Conservation (phyloP, 805 yeast genomes). For the Maudiozyma barnettii region DNA sequence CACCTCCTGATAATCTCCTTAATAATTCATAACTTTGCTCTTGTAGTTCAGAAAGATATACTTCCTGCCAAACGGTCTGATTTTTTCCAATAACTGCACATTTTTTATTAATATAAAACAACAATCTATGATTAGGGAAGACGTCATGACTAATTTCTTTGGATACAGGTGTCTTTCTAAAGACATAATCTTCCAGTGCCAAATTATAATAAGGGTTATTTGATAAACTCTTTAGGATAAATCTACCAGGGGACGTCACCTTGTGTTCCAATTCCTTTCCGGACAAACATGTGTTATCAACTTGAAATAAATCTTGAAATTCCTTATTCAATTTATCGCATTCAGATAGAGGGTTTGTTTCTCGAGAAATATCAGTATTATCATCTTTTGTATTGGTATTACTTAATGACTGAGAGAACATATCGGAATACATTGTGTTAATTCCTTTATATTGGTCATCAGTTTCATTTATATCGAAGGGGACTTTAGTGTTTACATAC, state of each 20-base stretch:
- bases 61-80: slow-evolving; percentile 90
- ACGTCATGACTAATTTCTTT: slow-evolving; percentile 2
- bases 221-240: slow-evolving; percentile 43
- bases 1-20: slow-evolving; percentile 87
- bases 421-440: slow-evolving; percentile 29
- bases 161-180: slow-evolving; percentile 45
- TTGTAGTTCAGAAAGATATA: slow-evolving; percentile 48
- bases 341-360: slow-evolving; percentile 13
- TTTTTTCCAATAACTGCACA: slow-evolving; percentile 94
- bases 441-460: slow-evolving; percentile 26
- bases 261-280: slow-evolving; percentile 15
- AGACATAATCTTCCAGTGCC: slow-evolving; percentile 74
- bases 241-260: slow-evolving; percentile 39
- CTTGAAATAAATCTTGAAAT: slow-evolving; percentile 23
- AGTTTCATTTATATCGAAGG: slow-evolving; percentile 14
- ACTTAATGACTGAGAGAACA: slow-evolving; percentile 20
- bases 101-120: slow-evolving; percentile 68
- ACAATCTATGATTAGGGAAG: slow-evolving; percentile 38
- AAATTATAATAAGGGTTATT: slow-evolving; percentile 65
- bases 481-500: slow-evolving; percentile 4
- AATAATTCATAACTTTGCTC: slow-evolving; percentile 51
- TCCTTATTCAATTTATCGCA: slow-evolving; percentile 30
- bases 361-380: too few relatives aligned
- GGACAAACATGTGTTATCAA: slow-evolving; percentile 6
- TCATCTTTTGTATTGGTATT: neutral